Conservation (phyloP, 305 asterid species). For the Withania somnifera region DNA sequence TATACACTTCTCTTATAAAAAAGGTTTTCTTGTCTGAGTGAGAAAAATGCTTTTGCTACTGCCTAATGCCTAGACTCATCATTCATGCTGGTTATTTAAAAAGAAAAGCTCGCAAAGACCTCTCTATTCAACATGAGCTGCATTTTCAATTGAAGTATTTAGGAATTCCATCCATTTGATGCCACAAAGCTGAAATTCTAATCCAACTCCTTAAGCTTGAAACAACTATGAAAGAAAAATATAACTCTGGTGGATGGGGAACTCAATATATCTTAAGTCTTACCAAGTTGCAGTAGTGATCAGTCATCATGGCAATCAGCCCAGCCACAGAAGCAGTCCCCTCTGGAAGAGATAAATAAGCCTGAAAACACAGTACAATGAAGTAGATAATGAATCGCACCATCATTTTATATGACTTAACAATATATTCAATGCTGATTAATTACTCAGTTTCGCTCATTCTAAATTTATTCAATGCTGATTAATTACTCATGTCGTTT, state of each 20-base stretch:
- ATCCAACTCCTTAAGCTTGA: background rate
- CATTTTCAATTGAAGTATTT: background rate
- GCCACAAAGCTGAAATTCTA: background rate
- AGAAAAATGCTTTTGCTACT: background rate
- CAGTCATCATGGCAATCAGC: slow-evolving; percentile 94
- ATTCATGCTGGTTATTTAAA: background rate
- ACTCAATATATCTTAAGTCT: slow-evolving; percentile 6
- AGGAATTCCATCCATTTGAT: background rate
- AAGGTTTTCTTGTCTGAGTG: background rate
- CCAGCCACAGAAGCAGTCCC: slow-evolving; percentile 93
- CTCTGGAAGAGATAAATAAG: slow-evolving; percentile 92
- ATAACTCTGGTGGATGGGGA: background rate
- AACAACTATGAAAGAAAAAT: background rate
- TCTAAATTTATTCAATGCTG: background rate
- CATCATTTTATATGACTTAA: background rate
- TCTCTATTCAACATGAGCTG: background rate
- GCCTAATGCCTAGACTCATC: background rate
- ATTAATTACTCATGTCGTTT: background rate
- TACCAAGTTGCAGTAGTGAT: slow-evolving; percentile 90
- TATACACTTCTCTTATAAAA: background rate
- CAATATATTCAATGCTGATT: background rate
- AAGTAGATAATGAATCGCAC: background rate
- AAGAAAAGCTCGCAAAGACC: background rate
- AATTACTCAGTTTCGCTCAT: background rate
- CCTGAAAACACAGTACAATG: slow-evolving; percentile 42